These are phyloP conservation scores for Jamesozyma rosinii DNA, from an alignment of 805 yeast genomes.

Conservation along the genomic window DNA sequence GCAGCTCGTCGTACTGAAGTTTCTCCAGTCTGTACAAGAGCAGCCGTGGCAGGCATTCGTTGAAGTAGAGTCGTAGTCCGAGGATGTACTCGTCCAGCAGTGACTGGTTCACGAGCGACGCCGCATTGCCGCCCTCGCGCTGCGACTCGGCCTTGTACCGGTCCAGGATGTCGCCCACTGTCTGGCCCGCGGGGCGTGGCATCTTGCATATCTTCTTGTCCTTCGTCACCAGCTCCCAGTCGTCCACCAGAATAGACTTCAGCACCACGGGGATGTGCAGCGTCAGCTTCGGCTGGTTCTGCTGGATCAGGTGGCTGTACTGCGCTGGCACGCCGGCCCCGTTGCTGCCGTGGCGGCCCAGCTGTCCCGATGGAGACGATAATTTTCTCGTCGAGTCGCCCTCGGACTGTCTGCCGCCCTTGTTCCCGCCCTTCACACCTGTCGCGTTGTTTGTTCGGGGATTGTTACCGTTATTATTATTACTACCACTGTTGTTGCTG, in stretches of 20 bases:
- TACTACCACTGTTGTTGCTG: neutral
- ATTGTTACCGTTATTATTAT: neutral
- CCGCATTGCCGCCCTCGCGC: neutral
- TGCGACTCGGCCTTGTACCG: conserved; percentile 10
- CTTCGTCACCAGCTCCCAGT: conserved; percentile 87
- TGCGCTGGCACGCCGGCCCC: neutral
- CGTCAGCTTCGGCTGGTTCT: conserved; percentile 32
- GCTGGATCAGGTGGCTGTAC: neutral
- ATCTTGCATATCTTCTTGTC: conserved; percentile 60
- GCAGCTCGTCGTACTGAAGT: conserved; percentile 22
- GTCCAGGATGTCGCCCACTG: conserved; percentile 33
- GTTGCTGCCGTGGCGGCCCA: neutral
- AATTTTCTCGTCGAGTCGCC: conserved; percentile 1
- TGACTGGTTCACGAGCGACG: conserved; percentile 27
- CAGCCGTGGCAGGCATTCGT: conserved; percentile 42
- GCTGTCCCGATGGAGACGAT: neutral
- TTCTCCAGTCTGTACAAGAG: conserved; percentile 26
- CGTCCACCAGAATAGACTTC: conserved; percentile 71
- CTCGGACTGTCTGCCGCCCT: neutral
- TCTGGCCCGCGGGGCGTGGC: conserved; percentile 36
- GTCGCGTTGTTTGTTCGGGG: neutral
- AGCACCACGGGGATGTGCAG: conserved; percentile 55
- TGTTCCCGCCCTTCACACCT: neutral
- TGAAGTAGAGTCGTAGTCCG: conserved; percentile 68
- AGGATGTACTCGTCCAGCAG: conserved; percentile 56